Evolutionary conservation across 208 protist genomes (phyloP).

Genomic region (Trypanosoma scelopori): DNA sequence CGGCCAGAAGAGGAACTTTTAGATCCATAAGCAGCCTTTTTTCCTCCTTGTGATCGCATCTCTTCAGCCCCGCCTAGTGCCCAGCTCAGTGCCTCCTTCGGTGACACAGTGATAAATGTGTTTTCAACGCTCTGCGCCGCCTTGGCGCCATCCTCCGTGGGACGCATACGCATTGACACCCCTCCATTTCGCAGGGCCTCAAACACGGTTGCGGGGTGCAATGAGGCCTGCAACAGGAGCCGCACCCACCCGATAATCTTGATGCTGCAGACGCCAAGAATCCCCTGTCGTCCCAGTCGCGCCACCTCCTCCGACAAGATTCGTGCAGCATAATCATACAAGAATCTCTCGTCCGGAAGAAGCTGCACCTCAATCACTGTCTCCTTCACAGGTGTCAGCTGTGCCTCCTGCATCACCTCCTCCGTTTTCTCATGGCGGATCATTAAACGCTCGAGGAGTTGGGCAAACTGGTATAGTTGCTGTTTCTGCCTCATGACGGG

Average conservation of each 20-base stretch:
- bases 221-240: conserved; percentile 8
- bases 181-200: no score
- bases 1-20: no score
- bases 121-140: no score
- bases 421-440: conserved; percentile 47
- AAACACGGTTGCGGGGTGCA: neutral
- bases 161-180: no score
- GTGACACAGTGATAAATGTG: no score
- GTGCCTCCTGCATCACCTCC: conserved; percentile 31
- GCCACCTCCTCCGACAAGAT: conserved; percentile 24
- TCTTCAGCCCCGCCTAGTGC: no score
- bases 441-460: conserved; percentile 31
- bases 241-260: neutral
- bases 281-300: neutral
- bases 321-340: conserved; percentile 40
- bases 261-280: neutral
- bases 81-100: no score
- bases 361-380: conserved; percentile 13
- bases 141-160: no score
- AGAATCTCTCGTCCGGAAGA: conserved; percentile 26
- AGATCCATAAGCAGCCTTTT: no score
- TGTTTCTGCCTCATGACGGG: no score
- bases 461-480: no score
- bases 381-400: conserved; percentile 32
- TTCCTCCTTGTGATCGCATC: no score